Evolutionary conservation across 768 basidiomycete genomes (phyloP), one percentile per base, ranked within the genome.

Genomic region (Psilocybe tampanensis): DNA sequence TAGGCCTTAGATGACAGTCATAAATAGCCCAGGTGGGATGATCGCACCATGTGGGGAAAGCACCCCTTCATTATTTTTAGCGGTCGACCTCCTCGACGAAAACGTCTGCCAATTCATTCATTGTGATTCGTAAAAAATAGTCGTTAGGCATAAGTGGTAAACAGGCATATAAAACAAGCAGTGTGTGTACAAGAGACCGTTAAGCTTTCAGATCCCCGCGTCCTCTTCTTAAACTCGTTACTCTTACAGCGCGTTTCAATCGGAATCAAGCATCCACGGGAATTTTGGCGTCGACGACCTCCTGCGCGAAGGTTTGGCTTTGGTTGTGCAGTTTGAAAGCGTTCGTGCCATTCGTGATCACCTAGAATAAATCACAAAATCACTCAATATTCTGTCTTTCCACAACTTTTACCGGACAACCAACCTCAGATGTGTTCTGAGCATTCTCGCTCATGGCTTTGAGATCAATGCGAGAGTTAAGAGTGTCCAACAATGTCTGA

Each of bases 401-500:
- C 9, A 26, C 44, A 23, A 8, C 9, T 22, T 13, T 21, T 7
- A 17, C 36, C 42, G 17, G n/a, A 15, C 11, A 39, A 22, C 29
- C 29, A 44, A 53, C 58, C 52, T 59, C 55, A 29, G 52, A 44
- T 6, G 48, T 54, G 44, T 44, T 56, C 42, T 44, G 52, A 67
- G 64, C 68, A 36, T 62, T 68, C 54, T 68, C 67, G 56, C 47
- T 54, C 48, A 59, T 42, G 2, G 33, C 39, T 56, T 74, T 72
- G 3, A 78, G 66, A 23, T 72, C 68, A 22, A 64, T 64, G 32
- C 78, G 76, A 42, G 74, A 67, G 60, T 78, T 72, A n/a, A 80
- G 69, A 0, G 78, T 80, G 55, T 79, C 78, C 50, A 79, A 62
- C 12, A 80, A 63, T 1, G 78, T 80, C 78, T 80, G 47, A 43